Conservation (phyloP, 495 filamentous ascomycete species). For the Penicillium simplicissimum region DNA sequence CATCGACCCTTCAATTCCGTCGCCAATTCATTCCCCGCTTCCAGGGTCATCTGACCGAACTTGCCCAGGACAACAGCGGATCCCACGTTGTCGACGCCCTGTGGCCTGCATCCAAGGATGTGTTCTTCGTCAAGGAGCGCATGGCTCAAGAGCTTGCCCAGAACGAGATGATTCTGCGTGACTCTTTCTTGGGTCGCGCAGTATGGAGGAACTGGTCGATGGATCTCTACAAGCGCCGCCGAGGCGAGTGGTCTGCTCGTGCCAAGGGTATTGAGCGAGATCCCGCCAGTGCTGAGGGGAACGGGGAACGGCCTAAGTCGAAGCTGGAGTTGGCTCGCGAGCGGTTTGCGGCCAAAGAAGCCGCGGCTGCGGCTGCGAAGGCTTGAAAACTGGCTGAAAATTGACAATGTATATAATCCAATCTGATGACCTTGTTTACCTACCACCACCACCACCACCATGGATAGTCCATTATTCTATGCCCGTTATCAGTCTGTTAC, state of each 20-base stretch:
- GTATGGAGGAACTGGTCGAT: constrained; percentile 94
- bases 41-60: constrained; percentile 56
- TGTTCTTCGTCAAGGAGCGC: constrained; percentile 66
- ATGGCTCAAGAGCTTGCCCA: constrained; percentile 64
- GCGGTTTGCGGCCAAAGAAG: constrained; percentile 40
- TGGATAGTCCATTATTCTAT: background rate
- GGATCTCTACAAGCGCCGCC: constrained; percentile 74
- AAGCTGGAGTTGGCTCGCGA: constrained; percentile 51
- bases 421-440: constrained; percentile 15
- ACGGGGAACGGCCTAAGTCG: constrained; percentile 42
- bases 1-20: constrained; percentile 57
- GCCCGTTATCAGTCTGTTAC: background rate
- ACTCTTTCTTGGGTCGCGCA: constrained; percentile 72
- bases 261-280: constrained; percentile 54
- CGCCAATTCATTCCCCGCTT: constrained; percentile 64
- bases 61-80: constrained; percentile 70
- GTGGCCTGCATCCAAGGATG: constrained; percentile 64
- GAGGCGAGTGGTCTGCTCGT: constrained; percentile 69
- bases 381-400: background rate
- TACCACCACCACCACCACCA: background rate
- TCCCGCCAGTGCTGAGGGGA: constrained; percentile 21
- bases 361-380: constrained; percentile 13
- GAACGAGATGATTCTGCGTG: constrained; percentile 66
- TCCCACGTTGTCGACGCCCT: constrained; percentile 79
- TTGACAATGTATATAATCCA: constrained; percentile 5